Evolutionary conservation across 176 grass and related monocot genomes (phyloP), one percentile per base, ranked within the genome.

Genomic region (Elaeis guineensis): DNA sequence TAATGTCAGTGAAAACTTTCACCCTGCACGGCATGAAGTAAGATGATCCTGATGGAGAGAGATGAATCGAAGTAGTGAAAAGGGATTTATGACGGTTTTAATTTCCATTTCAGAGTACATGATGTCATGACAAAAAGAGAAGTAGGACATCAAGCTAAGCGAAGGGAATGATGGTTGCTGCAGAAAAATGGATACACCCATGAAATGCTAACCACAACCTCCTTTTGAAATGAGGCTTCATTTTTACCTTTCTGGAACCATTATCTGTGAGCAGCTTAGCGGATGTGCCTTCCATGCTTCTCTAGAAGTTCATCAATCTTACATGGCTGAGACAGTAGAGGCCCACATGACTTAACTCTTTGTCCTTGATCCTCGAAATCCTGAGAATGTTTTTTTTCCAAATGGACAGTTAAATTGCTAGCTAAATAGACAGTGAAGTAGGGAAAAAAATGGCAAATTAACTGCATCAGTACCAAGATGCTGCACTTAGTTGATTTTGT

Each of bases 231-330:
- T 29, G 28, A 29, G 35, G 35, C 35, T 44, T 14, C 35, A 44
- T 11, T 44, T 22, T 49, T 59, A 94, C 89, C 89, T 89, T 64
- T 95, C 51, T 81, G 79, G 65, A 86, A 89, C 87, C 84, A 92
- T 28, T 84, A 70, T 57, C 77, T 86, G 32, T 74, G 79, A 24
- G 69, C 67, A 19, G 84, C 76, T 68, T 70, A 70, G 54, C 76
- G 64, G 67, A 92, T 92, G 12, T 78, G 81, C 70, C 77, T 73
- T 51, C 92, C 88, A 69, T 89, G 84, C 72, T 70, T 92, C 25
- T 82, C 67, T 73, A 98, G 74, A 63, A 92, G 72, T 66, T 98
- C 79, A 55, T 98, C 93, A 22, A 98, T 77, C 39, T 52, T 82
- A 55, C 74, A 66, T 0, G 86, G 67, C 61, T 84, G 82, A 5